These are phyloP conservation scores for Cryomyces minteri DNA, from an alignment of 495 filamentous ascomycete genomes.

Conservation along the genomic window DNA sequence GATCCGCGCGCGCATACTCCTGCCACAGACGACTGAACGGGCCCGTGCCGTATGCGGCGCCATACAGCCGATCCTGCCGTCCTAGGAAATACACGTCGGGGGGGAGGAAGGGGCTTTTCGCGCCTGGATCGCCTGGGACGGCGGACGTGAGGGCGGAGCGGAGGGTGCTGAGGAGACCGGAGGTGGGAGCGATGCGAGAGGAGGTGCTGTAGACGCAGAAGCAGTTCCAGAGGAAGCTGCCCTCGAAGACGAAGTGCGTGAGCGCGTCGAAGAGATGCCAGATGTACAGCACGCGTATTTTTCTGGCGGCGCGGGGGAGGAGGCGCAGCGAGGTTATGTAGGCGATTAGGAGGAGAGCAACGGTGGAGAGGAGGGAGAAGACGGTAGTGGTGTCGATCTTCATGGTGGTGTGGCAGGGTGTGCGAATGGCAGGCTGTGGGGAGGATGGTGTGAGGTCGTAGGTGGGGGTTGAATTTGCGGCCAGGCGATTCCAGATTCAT, in stretches of 20 bases:
- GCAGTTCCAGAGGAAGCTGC: slow-evolving; percentile 79
- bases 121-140: neutral
- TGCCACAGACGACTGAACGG: slow-evolving; percentile 62
- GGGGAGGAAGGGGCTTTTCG: slow-evolving; percentile 13
- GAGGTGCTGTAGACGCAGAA: slow-evolving; percentile 47
- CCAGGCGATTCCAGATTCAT: no score
- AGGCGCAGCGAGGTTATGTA: slow-evolving; percentile 25
- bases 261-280: slow-evolving; percentile 91
- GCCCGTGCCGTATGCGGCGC: slow-evolving; percentile 47
- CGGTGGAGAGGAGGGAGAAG: slow-evolving; percentile 31
- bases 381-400: slow-evolving; percentile 27
- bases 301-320: slow-evolving; percentile 28
- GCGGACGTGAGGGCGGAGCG: slow-evolving; percentile 4
- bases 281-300: slow-evolving; percentile 60
- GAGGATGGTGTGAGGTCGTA: no score
- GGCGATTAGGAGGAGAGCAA: slow-evolving; percentile 35
- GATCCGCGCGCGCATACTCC: slow-evolving; percentile 82
- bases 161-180: slow-evolving; percentile 21
- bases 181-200: slow-evolving; percentile 18
- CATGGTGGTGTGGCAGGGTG: no score
- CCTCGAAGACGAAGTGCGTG: slow-evolving; percentile 78
- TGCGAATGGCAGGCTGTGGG: no score
- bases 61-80: slow-evolving; percentile 41
- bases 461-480: no score
- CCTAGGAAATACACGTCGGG: slow-evolving; percentile 34